Conservation (phyloP, 2,329 filamentous ascomycete species). For the Cercospora brassicicola region DNA sequence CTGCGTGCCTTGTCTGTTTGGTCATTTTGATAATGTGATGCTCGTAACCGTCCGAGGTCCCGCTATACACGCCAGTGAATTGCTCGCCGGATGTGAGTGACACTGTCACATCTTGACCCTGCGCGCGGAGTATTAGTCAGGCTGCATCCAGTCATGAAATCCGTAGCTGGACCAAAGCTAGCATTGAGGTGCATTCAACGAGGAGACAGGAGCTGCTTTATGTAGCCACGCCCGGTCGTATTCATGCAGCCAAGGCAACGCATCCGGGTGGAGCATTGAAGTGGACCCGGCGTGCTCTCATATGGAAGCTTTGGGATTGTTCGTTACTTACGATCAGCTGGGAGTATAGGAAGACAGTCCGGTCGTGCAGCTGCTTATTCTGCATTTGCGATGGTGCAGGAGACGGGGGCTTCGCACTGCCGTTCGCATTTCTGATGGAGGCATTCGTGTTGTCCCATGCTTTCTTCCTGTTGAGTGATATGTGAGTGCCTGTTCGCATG, state of each 20-base stretch:
- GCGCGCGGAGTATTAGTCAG: conserved; percentile 2
- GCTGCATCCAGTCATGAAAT: neutral
- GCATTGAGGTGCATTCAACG: neutral
- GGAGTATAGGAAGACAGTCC: conserved; percentile 59
- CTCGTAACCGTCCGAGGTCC: conserved; percentile 51
- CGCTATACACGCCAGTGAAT: conserved; percentile 62
- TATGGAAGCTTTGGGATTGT: conserved; percentile 35
- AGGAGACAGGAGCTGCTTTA: neutral
- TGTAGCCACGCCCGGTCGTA: neutral
- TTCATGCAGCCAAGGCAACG: neutral
- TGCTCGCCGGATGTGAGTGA: conserved; percentile 62
- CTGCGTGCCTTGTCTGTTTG: conserved; percentile 49
- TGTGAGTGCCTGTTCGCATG: neutral
- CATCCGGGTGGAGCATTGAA: neutral
- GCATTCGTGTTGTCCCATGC: conserved; percentile 15
- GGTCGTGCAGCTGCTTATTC: conserved; percentile 57
- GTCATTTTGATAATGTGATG: conserved; percentile 67
- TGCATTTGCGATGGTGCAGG: conserved; percentile 25
- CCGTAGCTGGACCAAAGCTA: neutral
- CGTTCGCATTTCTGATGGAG: conserved; percentile 49
- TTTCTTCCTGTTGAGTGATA: conserved; percentile 6
- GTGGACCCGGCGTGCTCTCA: neutral
- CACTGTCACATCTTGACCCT: conserved; percentile 59
- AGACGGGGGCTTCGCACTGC: conserved; percentile 44
- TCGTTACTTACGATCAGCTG: conserved; percentile 59